phyloP scores from a whole-genome alignment of 2,329 filamentous ascomycete genomes.

The Pyricularia sp. region DNA sequence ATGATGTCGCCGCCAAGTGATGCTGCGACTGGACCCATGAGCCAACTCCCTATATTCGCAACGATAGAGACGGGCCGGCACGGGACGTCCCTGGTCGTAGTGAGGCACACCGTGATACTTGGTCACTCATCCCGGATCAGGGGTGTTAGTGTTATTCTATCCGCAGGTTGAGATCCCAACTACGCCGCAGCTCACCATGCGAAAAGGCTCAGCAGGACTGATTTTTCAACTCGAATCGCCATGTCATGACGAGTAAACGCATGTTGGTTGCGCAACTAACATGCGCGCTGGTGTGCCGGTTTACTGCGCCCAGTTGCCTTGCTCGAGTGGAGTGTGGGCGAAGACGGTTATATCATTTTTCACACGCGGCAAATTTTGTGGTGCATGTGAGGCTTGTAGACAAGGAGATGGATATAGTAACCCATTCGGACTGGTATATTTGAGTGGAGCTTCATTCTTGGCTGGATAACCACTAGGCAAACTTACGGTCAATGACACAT shows the following conservation, averaged over 20 bases:
- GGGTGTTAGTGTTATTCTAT: background rate
- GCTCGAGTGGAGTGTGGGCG: background rate
- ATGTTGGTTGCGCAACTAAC: background rate
- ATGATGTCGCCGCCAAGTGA: background rate
- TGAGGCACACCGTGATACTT: background rate
- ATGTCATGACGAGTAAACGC: background rate
- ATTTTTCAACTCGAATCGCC: background rate
- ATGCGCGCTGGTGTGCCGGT: no score
- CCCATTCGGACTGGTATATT: background rate
- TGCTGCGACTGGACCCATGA: background rate
- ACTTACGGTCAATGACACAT: background rate
- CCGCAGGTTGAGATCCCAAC: background rate
- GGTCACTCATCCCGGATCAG: background rate
- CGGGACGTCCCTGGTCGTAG: background rate
- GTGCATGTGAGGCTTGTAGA: background rate
- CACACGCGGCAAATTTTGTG: background rate
- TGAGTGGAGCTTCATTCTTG: background rate
- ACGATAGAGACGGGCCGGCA: background rate
- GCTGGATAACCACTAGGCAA: background rate
- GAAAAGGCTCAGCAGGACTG: background rate
- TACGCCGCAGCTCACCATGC: background rate
- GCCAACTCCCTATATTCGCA: background rate
- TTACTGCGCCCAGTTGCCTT: background rate
- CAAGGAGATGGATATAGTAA: background rate
- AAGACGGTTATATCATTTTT: background rate